These are phyloP conservation scores for Xylaria longipes DNA, from an alignment of 495 filamentous ascomycete genomes.

Conservation along the genomic window DNA sequence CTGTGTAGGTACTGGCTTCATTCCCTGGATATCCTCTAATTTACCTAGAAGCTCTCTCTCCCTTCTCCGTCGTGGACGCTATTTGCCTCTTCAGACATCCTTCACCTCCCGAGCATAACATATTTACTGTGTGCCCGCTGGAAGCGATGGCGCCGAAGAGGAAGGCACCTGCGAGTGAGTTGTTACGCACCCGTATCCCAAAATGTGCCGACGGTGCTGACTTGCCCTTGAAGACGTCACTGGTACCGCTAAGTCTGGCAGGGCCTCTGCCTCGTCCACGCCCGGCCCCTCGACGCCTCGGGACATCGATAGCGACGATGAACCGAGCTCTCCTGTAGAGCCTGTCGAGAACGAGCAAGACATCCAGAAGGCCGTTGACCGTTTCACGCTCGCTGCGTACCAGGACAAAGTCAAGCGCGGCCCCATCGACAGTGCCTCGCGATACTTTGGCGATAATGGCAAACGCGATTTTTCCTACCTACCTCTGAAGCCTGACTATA, in stretches of 20 bases:
- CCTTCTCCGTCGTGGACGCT: background rate
- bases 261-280: constrained; percentile 68
- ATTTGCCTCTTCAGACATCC: constrained; percentile 5
- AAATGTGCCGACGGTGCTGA: constrained; percentile 45
- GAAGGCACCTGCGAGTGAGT: constrained; percentile 69
- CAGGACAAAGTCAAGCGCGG: constrained; percentile 43
- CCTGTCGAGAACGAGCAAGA: constrained; percentile 58
- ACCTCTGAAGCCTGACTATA: constrained; percentile 84
- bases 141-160: constrained; percentile 75
- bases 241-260: constrained; percentile 59
- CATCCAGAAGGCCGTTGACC: constrained; percentile 66
- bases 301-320: constrained; percentile 66
- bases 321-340: constrained; percentile 50
- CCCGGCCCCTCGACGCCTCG: constrained; percentile 71
- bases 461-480: constrained; percentile 79
- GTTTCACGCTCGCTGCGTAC: constrained; percentile 64
- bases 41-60: background rate
- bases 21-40: background rate
- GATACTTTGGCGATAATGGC: constrained; percentile 48
- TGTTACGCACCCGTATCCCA: constrained; percentile 31
- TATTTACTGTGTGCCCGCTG: constrained; percentile 15
- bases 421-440: constrained; percentile 52
- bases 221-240: constrained; percentile 51
- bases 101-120: constrained; percentile 15
- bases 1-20: background rate